Percentiles rank a stretch among this genome's conserved stretches.
phyloP scores from a whole-genome alignment of 2,329 filamentous ascomycete genomes.

The Neodidymelliopsis sp. region DNA sequence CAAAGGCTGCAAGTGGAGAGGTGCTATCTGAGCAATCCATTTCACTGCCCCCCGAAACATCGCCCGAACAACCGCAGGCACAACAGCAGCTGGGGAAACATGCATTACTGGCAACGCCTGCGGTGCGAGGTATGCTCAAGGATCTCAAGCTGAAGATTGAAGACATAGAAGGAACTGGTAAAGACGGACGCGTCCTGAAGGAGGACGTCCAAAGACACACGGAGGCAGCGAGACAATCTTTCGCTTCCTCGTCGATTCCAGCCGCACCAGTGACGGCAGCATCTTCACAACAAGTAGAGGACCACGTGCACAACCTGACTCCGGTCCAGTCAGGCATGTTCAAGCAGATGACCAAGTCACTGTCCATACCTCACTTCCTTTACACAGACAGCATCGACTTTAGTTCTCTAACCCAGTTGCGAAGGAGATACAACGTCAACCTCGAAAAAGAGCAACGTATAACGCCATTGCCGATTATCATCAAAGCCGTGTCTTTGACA shows the following conservation, averaged over 20 bases:
- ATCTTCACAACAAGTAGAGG: constrained; percentile 54
- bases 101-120: constrained; percentile 84
- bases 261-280: constrained; percentile 32
- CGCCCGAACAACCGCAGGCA: constrained; percentile 25
- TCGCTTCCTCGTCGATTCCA: constrained; percentile 38
- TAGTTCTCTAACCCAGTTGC: constrained; percentile 74
- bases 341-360: constrained; percentile 92
- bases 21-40: constrained; percentile 25
- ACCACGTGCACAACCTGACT: constrained; percentile 74
- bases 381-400: constrained; percentile 92
- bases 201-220: constrained; percentile 75
- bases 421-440: constrained; percentile 72
- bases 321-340: constrained; percentile 93
- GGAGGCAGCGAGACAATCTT: constrained; percentile 29
- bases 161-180: constrained; percentile 83
- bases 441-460: constrained; percentile 61
- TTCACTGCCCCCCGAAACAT: constrained; percentile 30
- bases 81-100: constrained; percentile 64
- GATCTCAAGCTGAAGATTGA: constrained; percentile 79
- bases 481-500: constrained; percentile 92
- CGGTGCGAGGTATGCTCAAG: constrained; percentile 87
- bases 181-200: constrained; percentile 88
- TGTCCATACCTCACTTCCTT: constrained; percentile 92
- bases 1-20: constrained; percentile 35
- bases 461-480: constrained; percentile 91